Base-by-base conservation (phyloP, 73 alveolate genomes). In the Paramecium caudatum region DNA sequence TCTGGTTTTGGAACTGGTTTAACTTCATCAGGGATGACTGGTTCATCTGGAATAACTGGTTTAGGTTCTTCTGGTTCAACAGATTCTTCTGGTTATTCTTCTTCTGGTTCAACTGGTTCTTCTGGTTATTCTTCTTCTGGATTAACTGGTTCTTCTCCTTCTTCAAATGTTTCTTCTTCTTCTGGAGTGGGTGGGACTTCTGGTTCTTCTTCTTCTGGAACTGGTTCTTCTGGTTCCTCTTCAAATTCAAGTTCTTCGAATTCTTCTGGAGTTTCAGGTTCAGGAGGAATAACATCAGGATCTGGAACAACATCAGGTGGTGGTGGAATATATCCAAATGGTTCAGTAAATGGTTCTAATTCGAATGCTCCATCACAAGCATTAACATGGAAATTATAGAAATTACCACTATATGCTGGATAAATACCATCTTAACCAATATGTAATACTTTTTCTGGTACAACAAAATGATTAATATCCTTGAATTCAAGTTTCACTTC, bases 151-250 rank as follows among this genome's bases (percentile, higher is more conserved):
- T 16, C 68, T 4, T 62, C 45, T 27, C 10, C 82, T 9, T 46
- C 90, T 37, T 74, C 37, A 5, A 39, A 39, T 39, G 5, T 9
- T 39, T 55, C 43, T 8, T 55, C 80, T 23, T 55, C 80, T 21
- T 55, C 80, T 55, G 23, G 21, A 49, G 9, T 19, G 37, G 78
- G 78, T 21, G 37, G 70, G 0, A 33, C 12, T 82, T 32, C 74
- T 50, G n/a, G 41, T 46, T 82, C 91, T 17, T 39, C 49, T 33
- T 82, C 91, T 62, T 21, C 32, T 36, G 46, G 34, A 32, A 2
- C 7, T 30, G 32, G 50, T 65, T 65, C 83, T 33, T 65, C 83
- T 65, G n/a, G n/a, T n/a, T n/a, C n/a, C n/a, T n/a, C n/a, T n/a
- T n/a, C n/a, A n/a, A n/a, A n/a, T n/a, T 65, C 50, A 13, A 30